A percentile compares a stretch with the other conserved stretches of the same genome.
phyloP scores from a whole-genome alignment of 75 land plant species.

The Ceratopteris richardii region DNA sequence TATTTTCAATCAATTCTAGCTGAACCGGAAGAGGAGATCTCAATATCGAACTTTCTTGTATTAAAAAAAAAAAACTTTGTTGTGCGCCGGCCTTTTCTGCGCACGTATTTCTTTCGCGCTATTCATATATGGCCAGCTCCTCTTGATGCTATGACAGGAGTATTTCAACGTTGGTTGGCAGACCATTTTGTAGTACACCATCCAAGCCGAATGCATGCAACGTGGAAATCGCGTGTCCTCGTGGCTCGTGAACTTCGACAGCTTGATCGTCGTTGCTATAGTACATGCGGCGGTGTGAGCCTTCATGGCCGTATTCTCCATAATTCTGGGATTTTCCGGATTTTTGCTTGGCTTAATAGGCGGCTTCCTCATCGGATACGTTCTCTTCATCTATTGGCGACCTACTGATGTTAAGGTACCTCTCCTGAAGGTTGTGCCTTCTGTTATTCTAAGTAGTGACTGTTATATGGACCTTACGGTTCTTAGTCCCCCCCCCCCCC shows the following conservation, averaged over 20 bases:
- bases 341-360: constrained; percentile 61
- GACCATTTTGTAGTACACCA: not conserved
- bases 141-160: not conserved
- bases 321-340: constrained; percentile 57
- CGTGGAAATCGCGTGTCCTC: not conserved
- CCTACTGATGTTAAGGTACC: constrained; percentile 50
- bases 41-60: too few relatives aligned
- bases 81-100: too few relatives aligned
- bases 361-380: constrained; percentile 69
- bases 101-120: too few relatives aligned
- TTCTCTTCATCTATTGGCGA: constrained; percentile 62
- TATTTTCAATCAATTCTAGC: too few relatives aligned
- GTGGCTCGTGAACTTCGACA: not conserved
- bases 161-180: not conserved
- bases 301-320: constrained; percentile 59
- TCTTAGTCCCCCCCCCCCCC: not conserved
- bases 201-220: not conserved
- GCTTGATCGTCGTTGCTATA: not conserved
- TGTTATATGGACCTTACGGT: not conserved
- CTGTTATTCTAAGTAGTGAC: too few relatives aligned
- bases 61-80: too few relatives aligned
- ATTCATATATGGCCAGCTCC: too few relatives aligned
- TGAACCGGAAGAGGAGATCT: too few relatives aligned
- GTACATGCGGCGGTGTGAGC: not conserved
- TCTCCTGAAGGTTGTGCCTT: not conserved